Conservation (phyloP, 441 rosid species). For the Gossypium lobatum region DNA sequence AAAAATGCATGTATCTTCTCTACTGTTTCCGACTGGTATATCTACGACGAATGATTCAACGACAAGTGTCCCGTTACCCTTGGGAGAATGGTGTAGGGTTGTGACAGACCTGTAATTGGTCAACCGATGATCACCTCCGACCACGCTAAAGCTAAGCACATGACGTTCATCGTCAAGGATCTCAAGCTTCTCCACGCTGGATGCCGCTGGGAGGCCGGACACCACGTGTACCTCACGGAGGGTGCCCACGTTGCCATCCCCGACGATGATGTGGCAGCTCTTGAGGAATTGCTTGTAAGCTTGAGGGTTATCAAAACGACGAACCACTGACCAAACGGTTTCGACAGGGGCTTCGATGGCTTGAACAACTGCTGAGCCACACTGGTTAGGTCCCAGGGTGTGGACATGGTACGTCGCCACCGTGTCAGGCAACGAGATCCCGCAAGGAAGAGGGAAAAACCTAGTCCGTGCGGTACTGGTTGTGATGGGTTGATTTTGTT, state of each 20-base stretch:
- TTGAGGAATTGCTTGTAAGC: conserved; percentile 69
- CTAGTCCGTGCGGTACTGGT: conserved; percentile 2
- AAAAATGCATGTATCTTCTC: conserved; percentile 64
- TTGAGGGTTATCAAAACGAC: conserved; percentile 70
- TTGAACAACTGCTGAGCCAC: conserved; percentile 53
- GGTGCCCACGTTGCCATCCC: conserved; percentile 45
- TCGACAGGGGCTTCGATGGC: conserved; percentile 50
- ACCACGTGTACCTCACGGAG: conserved; percentile 4
- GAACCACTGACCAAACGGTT: conserved; percentile 64
- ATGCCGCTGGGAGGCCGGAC: conserved; percentile 46
- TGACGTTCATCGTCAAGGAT: conserved; percentile 72
- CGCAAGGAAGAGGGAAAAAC: conserved; percentile 20
- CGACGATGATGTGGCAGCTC: conserved; percentile 58
- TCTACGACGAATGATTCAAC: conserved; percentile 80
- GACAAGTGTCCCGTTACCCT: conserved; percentile 44
- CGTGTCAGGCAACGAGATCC: conserved; percentile 40
- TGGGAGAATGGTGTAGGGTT: conserved; percentile 41
- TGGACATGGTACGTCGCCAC: conserved; percentile 39
- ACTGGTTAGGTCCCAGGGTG: conserved; percentile 43
- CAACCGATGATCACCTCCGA: conserved; percentile 82
- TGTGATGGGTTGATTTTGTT: conserved; percentile 25
- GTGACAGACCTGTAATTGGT: conserved; percentile 67
- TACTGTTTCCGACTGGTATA: conserved; percentile 59
- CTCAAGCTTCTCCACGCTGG: conserved; percentile 67
- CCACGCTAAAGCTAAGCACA: conserved; percentile 63